These are phyloP conservation scores for Geotrichum ghanense DNA, from an alignment of 805 yeast species.

Conservation along the genomic window DNA sequence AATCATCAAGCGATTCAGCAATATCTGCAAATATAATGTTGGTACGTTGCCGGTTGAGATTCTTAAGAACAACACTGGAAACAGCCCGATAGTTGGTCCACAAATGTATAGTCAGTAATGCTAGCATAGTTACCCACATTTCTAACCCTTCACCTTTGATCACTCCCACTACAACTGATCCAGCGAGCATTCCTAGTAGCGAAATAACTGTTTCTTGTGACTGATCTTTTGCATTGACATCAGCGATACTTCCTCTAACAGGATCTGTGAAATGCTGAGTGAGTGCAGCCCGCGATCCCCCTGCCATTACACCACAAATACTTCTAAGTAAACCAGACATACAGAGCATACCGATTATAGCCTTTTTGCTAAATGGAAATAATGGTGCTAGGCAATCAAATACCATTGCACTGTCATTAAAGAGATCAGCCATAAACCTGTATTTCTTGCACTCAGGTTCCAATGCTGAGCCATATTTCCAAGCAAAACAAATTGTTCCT, in stretches of 20 bases:
- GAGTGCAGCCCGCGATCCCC: conserved; percentile 27
- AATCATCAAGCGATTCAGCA: conserved; percentile 12
- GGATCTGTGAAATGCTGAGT: conserved; percentile 28
- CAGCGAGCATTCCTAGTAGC: conserved; percentile 26
- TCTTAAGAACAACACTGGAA: conserved; percentile 20
- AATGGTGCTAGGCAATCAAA: conserved; percentile 26
- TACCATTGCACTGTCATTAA: conserved; percentile 24
- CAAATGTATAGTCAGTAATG: conserved; percentile 21
- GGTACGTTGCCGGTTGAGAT: conserved; percentile 25
- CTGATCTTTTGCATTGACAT: conserved; percentile 28
- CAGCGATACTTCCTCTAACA: conserved; percentile 24
- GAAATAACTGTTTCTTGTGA: conserved; percentile 28
- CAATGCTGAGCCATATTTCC: conserved; percentile 23
- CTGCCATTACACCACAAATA: conserved; percentile 28
- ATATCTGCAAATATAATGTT: conserved; percentile 22
- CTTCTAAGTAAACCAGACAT: conserved; percentile 24
- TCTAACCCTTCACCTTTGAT: conserved; percentile 17
- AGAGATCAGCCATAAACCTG: conserved; percentile 25
- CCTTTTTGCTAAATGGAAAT: conserved; percentile 14
- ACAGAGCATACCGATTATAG: conserved; percentile 20
- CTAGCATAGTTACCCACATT: conserved; percentile 18
- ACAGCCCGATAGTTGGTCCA: conserved; percentile 27
- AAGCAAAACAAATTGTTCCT: conserved; percentile 27
- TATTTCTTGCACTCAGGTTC: conserved; percentile 29
- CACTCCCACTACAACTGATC: conserved; percentile 21